Base-by-base conservation (phyloP, 2,329 filamentous ascomycete species). In the Amylocarpus encephaloides region DNA sequence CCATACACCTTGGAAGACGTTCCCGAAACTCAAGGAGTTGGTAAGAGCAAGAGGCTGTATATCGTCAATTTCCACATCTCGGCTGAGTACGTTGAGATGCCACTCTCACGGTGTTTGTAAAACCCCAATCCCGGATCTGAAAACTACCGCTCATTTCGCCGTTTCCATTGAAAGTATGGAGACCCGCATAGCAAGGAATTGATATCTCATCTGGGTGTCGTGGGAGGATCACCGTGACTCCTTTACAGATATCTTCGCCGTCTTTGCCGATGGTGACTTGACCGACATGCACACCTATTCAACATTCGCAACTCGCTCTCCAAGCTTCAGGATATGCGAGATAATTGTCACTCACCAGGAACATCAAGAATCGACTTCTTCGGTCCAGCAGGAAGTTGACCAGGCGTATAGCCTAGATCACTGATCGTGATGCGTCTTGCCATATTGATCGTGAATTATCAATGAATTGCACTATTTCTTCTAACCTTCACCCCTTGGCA, bases 1-100 rank as follows among this genome's bases (percentile, higher is more conserved):
- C 61, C 61, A 64, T n/a, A 63, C 55, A 6, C 49, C 42, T 16
- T 63, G 63, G 6, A 68, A 59, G 1, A 65, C 61, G 18, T 63
- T 67, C 1, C 64, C 69, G 16, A 70, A 63, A 12, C 68, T 68
- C 26, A 66, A 60, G 46, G 65, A 71, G 46, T 71, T 72, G 19
- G 68, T 61, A 9, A 72, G 51, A 0, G 70, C 58, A 6, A 66
- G 60, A 13, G 52, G 63, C 62, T 63, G 38, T 42, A 13, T 7
- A 11, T 9, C 12, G 9, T 47, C 16, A 40, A 18, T 22, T 16
- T 22, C 18, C 15, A 41, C 3, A 34, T 13, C 13, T 7, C 9
- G 19, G 32, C 13, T n/a, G 13, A 10, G 2, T 4, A 39, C 6
- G 34, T 15, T 7, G 6, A n/a, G 26, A 15, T 10, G 32, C 30